phyloP scores from a whole-genome alignment of 768 basidiomycete species.

The Lentinula boryana region DNA sequence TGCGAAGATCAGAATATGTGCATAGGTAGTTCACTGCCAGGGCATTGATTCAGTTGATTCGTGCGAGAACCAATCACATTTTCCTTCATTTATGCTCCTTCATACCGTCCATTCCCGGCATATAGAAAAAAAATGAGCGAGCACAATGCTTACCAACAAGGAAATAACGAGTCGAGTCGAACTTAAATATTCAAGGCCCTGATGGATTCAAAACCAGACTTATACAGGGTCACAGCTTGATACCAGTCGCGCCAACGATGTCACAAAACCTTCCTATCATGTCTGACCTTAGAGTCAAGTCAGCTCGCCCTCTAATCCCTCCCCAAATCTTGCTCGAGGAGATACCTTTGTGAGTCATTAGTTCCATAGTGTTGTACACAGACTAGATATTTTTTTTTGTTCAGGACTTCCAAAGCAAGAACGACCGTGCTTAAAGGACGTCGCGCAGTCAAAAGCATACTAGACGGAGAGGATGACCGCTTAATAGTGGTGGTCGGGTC shows the following conservation, averaged over 20 bases:
- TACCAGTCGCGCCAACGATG: neutral
- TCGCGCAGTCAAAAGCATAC: constrained; percentile 65
- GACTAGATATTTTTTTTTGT: neutral
- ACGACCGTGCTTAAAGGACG: constrained; percentile 89
- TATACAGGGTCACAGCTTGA: neutral
- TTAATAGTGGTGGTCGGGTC: constrained; percentile 90
- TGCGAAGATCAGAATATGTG: no score
- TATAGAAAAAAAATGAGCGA: neutral
- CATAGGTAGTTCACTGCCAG: neutral
- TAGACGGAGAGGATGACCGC: constrained; percentile 83
- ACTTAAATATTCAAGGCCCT: neutral
- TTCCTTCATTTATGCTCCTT: no score
- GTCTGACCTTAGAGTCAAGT: constrained; percentile 45
- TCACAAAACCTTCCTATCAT: neutral
- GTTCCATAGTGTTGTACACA: neutral
- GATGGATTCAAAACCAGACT: neutral
- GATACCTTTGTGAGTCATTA: constrained; percentile 60
- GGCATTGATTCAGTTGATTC: neutral
- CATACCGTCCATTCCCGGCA: neutral
- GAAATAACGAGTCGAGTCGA: neutral
- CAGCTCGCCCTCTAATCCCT: constrained; percentile 83
- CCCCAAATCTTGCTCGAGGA: constrained; percentile 94
- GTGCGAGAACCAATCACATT: neutral
- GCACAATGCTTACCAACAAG: neutral
- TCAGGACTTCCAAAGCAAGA: constrained; percentile 72